Evolutionary conservation across 768 basidiomycete species (phyloP).

Genomic region (Rhizopogon vinicolor): DNA sequence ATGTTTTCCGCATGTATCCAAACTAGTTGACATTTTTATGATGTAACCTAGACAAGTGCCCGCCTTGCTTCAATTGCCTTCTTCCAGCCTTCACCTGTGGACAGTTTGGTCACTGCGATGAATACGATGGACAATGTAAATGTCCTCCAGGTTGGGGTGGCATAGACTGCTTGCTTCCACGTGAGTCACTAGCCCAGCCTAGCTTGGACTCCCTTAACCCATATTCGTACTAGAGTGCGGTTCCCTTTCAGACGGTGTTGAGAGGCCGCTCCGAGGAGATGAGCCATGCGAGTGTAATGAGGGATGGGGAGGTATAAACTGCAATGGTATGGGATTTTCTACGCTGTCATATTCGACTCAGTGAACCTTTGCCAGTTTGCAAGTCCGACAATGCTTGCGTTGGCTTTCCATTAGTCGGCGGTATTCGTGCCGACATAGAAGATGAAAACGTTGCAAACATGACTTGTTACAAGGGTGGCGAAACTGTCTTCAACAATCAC

Average conservation of each 20-base stretch:
- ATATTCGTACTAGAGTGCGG: conserved; percentile 68
- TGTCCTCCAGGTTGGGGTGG: conserved; percentile 98
- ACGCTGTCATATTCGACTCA: neutral
- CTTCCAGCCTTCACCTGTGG: conserved; percentile 90
- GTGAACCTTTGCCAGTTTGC: conserved; percentile 35
- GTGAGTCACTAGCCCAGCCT: conserved; percentile 42
- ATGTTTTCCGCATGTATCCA: neutral
- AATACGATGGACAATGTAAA: conserved; percentile 92
- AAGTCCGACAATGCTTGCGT: conserved; percentile 74
- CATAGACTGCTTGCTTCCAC: conserved; percentile 88
- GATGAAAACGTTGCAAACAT: conserved; percentile 53
- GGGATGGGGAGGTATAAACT: conserved; percentile 95
- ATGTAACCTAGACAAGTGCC: conserved; percentile 49
- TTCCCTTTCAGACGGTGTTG: conserved; percentile 86
- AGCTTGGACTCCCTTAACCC: conserved; percentile 3
- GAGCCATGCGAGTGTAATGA: conserved; percentile 85
- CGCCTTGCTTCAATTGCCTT: conserved; percentile 95
- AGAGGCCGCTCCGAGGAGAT: conserved; percentile 75
- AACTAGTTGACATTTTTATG: neutral
- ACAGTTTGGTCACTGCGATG: conserved; percentile 87
- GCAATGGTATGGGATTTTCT: conserved; percentile 67
- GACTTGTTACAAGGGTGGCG: conserved; percentile 92
- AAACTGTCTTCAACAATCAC: conserved; percentile 92
- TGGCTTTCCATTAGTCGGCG: conserved; percentile 64
- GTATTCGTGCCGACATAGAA: conserved; percentile 32